Percentiles rank a stretch among this genome's conserved stretches.
phyloP scores from a whole-genome alignment of 2,329 filamentous ascomycete genomes.

The Ceratocystis albifundus region DNA sequence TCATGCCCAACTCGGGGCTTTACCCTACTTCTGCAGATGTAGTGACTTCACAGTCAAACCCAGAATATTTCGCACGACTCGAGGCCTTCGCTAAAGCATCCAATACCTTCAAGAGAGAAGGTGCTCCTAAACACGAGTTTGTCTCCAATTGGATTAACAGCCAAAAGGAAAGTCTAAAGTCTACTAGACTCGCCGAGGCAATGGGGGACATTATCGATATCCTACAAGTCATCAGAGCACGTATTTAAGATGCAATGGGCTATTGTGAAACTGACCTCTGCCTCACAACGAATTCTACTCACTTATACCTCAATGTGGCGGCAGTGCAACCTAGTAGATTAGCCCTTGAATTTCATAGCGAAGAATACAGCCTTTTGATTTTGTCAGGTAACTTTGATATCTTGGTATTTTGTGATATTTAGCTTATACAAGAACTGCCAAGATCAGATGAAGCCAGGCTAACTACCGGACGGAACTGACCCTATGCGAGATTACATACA shows the following conservation, averaged over 20 bases:
- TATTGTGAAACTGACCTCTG: neutral
- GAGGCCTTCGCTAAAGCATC: neutral
- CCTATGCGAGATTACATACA: neutral
- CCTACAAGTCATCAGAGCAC: neutral
- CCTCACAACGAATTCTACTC: no score
- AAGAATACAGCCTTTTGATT: no score
- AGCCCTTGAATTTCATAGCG: no score
- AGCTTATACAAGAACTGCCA: neutral
- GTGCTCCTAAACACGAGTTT: neutral
- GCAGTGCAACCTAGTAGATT: no score
- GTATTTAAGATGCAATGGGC: neutral
- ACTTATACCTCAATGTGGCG: no score
- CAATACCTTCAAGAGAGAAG: neutral
- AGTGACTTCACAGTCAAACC: neutral
- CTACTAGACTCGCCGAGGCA: neutral
- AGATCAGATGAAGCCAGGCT: neutral
- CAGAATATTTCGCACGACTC: conserved; percentile 6
- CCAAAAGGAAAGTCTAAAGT: neutral
- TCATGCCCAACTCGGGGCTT: neutral
- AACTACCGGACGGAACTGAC: neutral
- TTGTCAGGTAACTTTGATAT: no score
- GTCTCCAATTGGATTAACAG: neutral
- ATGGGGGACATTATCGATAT: neutral
- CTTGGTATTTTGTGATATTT: neutral
- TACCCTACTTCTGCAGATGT: neutral